Evolutionary conservation across 768 basidiomycete species (phyloP).

Genomic region (Russula earlei): DNA sequence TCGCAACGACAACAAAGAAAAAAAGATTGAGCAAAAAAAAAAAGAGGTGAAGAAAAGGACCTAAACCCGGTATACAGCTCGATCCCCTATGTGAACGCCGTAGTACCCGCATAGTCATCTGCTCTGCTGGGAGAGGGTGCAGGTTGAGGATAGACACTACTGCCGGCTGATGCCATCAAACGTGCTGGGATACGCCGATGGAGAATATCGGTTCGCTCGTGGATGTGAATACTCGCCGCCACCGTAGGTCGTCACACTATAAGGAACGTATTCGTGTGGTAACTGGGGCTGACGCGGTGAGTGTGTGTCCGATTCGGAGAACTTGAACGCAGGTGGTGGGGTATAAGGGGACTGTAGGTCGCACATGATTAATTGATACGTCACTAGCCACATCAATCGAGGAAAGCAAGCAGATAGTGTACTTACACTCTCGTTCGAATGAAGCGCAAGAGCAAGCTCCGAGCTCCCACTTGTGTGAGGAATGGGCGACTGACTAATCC

Average conservation of each 20-base stretch:
- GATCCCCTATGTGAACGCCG: constrained; percentile 7
- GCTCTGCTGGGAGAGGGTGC: not conserved
- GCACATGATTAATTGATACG: not conserved
- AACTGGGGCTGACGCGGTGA: constrained; percentile 1
- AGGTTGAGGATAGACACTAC: constrained; percentile 1
- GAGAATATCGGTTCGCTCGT: constrained; percentile 4
- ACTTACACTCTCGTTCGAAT: constrained; percentile 16
- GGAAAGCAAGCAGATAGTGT: not conserved
- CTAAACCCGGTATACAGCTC: not conserved
- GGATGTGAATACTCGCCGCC: constrained; percentile 9
- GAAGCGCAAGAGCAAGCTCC: constrained; percentile 13
- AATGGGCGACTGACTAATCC: not conserved
- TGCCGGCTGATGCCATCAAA: constrained; percentile 5
- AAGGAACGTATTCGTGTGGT: constrained; percentile 1
- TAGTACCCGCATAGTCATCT: constrained; percentile 6
- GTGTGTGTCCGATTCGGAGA: constrained; percentile 1
- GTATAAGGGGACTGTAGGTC: constrained; percentile 7
- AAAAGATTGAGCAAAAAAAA: not conserved
- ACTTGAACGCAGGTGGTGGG: constrained; percentile 14
- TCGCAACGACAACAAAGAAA: constrained; percentile 1
- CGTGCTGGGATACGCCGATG: not conserved
- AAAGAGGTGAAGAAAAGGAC: no score
- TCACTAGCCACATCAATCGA: not conserved
- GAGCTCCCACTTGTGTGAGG: constrained; percentile 1
- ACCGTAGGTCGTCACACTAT: not conserved